Evolutionary conservation across 371 early-diverging fungal species (phyloP), one percentile per base, ranked within the genome.

Genomic region (Basidiobolus meristosporus): DNA sequence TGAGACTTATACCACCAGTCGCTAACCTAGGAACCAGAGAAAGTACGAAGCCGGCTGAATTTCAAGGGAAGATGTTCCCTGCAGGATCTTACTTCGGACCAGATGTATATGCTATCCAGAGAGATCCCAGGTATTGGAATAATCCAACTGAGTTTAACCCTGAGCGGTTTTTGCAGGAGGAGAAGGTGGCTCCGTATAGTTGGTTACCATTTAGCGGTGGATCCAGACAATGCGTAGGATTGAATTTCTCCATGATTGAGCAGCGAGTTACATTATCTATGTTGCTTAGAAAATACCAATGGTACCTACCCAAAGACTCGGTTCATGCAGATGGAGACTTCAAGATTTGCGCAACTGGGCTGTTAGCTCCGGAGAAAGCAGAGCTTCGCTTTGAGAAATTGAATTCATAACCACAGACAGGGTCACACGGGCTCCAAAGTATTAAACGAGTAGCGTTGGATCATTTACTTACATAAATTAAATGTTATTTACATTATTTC

Each of bases 201-300:
- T 41, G 36, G 35, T 15, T 14, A 2, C 35, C 42, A 9, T 41
- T 41, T 23, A 36, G 42, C 3, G 42, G 34, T n/a, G 64, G 64
- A 0, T 41, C 39, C 7, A 39, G 57, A 16, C 33, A 42, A n/a
- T 72, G 75, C 35, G 51, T 69, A 31, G 75, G 69, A 21, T 56
- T 62, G 55, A 60, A 68, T 31, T 72, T 74, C 40, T 60, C 67
- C 2, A 46, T 72, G 40, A 44, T 60, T 7, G 65, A 67, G 22
- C 70, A 68, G 48, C 56, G 65, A 11, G 49, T 69, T 7, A 18
- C 64, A 1, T 47, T 69, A 12, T 41, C 63, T 4, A 57, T 67
- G 60, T 35, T 72, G 10, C 45, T 62, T 2, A 48, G 45, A 34
- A 53, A 51, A 18, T 60, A n/a, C n/a, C n/a, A n/a, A n/a, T n/a